Evolutionary conservation across 2,329 filamentous ascomycete species (phyloP), one percentile per base, ranked within the genome.

Genomic region (Stagonosporopsis chrysanthemi): DNA sequence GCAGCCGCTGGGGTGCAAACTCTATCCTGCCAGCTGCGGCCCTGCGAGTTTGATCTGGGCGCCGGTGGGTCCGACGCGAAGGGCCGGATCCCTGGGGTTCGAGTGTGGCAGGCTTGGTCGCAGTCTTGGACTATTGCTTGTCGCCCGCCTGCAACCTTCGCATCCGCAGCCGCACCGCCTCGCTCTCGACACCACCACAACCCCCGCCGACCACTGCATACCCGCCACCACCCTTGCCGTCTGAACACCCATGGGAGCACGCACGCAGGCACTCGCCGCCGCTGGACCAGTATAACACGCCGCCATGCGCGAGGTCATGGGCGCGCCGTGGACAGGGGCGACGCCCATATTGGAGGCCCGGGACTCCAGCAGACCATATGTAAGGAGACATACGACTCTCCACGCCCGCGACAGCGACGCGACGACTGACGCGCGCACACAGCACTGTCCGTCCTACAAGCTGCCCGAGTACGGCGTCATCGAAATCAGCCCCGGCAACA

Each of bases 361-460:
- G 57, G 71, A 73, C 60, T 58, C 63, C 62, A 71, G 65, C 63
- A 57, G 64, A 51, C 63, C 70, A 59, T 73, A 64, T 51, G 73
- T 75, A 66, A 66, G 73, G 70, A 62, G 38, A 48, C 38, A 62
- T 40, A 42, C 50, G 43, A 31, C 56, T 23, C 45, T 55, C 17
- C 19, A 19, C 2, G 9, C 17, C 15, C 43, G 15, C 31, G 15
- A 15, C 31, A 5, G 4, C 44, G 36, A 57, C 51, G 43, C 56
- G 62, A 64, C 70, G 59, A 66, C 71, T 74, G 61, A 75, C 67
- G 9, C 15, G 31, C 22, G 17, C 24, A 52, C 43, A 61, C 71
- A 83, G 62, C 82, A 84, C 65, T 90, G 87, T 69, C 86, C 85
- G 19, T 85, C 86, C 26, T 86, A 87, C 68, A 82, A 84, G 23